These are phyloP conservation scores for Leccinellum albellum DNA, from an alignment of 768 basidiomycete species.

Conservation along the genomic window DNA sequence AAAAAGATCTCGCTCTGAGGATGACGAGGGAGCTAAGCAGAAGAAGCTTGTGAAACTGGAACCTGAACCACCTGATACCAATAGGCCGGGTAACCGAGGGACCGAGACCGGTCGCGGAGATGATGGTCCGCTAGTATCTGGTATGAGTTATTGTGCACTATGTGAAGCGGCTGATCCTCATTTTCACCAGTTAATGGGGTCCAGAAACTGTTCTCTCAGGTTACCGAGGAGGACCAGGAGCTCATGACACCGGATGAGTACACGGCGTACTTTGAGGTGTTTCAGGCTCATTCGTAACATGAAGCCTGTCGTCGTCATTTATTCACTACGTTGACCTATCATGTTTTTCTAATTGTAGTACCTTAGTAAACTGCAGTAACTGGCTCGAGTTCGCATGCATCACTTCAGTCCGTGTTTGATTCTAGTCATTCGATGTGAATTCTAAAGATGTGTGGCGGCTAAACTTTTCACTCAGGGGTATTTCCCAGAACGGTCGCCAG, in stretches of 20 bases:
- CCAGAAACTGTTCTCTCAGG: conserved; percentile 67
- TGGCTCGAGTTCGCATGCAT: background rate
- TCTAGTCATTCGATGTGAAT: background rate
- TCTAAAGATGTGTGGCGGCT: too few species aligned
- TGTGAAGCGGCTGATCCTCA: background rate
- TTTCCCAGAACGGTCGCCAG: conserved; percentile 9
- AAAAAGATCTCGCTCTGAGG: conserved; percentile 67
- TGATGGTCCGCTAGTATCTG: conserved; percentile 67
- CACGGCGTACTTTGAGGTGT: conserved; percentile 70
- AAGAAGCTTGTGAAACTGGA: conserved; percentile 45
- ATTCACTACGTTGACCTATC: conserved; percentile 12
- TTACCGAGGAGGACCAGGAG: conserved; percentile 92
- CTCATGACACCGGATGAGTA: conserved; percentile 94
- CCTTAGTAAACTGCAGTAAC: conserved; percentile 11
- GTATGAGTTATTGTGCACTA: conserved; percentile 35
- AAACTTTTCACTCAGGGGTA: background rate
- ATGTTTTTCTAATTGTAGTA: conserved; percentile 13
- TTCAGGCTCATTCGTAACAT: conserved; percentile 42
- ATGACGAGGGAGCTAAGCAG: conserved; percentile 45
- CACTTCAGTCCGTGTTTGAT: background rate
- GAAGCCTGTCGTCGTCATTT: background rate
- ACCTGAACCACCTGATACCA: conserved; percentile 23
- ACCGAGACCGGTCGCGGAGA: conserved; percentile 1
- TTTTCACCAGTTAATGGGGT: conserved; percentile 63
- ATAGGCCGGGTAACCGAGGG: conserved; percentile 2